phyloP scores from a whole-genome alignment of 108 stramenopile species.

The Pseudonitzschia multiseries region DNA sequence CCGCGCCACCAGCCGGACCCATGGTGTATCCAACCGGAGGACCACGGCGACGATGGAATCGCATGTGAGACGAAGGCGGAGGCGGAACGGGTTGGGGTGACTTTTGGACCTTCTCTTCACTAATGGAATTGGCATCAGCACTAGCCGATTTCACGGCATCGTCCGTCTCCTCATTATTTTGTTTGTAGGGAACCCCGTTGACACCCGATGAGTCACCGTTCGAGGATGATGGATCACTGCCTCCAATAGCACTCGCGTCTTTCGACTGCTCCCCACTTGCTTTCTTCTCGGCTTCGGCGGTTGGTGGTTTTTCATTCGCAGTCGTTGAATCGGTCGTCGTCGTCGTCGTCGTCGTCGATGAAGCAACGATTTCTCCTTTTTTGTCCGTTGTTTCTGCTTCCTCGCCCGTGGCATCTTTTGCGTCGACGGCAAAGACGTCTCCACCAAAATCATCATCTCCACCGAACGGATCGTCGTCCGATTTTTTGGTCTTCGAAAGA shows the following conservation, averaged over 20 bases:
- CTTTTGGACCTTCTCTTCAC: constrained; percentile 7
- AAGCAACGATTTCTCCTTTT: constrained; percentile 5
- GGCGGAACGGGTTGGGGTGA: constrained; percentile 6
- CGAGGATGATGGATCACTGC: no score
- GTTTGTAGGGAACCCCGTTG: neutral
- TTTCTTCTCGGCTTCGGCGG: constrained; percentile 2
- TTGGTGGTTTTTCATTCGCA: neutral
- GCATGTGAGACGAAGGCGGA: constrained; percentile 25
- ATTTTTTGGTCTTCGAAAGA: constrained; percentile 28
- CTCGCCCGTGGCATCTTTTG: constrained; percentile 14
- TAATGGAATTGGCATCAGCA: constrained; percentile 6
- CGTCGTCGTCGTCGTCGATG: neutral
- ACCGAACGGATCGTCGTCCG: constrained; percentile 62
- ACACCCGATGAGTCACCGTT: neutral
- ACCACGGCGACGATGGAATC: constrained; percentile 60
- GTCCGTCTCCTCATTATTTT: constrained; percentile 12
- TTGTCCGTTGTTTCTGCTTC: constrained; percentile 39
- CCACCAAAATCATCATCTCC: constrained; percentile 79
- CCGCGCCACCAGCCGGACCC: constrained; percentile 71
- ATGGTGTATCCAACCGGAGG: constrained; percentile 80
- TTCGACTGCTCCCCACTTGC: neutral
- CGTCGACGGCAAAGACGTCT: constrained; percentile 80
- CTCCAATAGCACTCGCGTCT: no score
- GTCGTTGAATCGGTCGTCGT: neutral
- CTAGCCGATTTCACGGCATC: constrained; percentile 1